Evolutionary conservation across 148 eudicot species (phyloP).

Genomic region (Nepenthes mirabilis): DNA sequence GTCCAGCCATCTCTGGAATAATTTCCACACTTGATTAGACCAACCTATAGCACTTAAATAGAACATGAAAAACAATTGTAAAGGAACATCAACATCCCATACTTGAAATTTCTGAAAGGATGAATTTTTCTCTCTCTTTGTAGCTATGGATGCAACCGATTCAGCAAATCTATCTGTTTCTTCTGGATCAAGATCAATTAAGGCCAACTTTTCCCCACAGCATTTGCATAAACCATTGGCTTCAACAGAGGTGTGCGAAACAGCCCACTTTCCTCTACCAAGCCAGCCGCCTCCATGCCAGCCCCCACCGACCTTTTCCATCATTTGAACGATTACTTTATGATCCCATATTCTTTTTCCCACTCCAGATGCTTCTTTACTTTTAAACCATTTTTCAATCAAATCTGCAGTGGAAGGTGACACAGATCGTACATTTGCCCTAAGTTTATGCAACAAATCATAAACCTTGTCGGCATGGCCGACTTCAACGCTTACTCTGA

Average conservation of each 20-base stretch:
- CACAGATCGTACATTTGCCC: constrained; percentile 46
- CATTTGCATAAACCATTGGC: constrained; percentile 59
- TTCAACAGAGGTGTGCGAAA: constrained; percentile 36
- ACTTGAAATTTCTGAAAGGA: constrained; percentile 89
- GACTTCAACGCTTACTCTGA: constrained; percentile 50
- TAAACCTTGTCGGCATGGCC: constrained; percentile 64
- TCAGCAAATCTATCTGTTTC: constrained; percentile 82
- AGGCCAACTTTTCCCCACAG: constrained; percentile 65
- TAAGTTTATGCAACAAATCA: constrained; percentile 70
- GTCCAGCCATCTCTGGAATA: constrained; percentile 72
- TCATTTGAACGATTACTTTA: constrained; percentile 22
- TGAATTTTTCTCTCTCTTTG: constrained; percentile 48
- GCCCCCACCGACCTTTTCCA: constrained; percentile 74
- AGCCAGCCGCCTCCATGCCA: constrained; percentile 96
- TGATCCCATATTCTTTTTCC: constrained; percentile 74
- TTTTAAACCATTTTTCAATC: constrained; percentile 63
- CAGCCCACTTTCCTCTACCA: constrained; percentile 69
- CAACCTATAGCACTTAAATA: neutral
- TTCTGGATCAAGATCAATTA: constrained; percentile 79
- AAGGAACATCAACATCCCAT: constrained; percentile 9
- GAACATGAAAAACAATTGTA: neutral
- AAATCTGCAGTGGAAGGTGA: constrained; percentile 46
- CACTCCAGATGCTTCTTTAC: constrained; percentile 50
- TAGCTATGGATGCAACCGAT: constrained; percentile 76
- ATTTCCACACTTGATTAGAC: constrained; percentile 7